Evolutionary conservation across 1,139 yeast species (phyloP), one percentile per base, ranked within the genome.

Genomic region (Groenewaldozyma auringiensis): DNA sequence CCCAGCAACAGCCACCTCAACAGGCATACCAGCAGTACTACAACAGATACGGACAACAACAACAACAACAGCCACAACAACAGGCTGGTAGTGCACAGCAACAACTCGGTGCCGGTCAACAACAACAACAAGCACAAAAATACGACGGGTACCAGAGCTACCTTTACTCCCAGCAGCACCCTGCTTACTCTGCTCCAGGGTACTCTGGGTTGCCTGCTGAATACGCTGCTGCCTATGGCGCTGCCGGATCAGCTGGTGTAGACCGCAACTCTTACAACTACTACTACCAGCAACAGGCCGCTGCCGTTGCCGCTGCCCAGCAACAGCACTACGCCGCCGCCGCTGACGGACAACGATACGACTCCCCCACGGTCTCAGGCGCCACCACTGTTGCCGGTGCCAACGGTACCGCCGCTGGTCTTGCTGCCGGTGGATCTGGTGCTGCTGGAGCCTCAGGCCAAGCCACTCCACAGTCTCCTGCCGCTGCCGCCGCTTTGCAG

Each of bases 381-480:
- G 36, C 32, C 38, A 38, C 40, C 14, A 8, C 36, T 33, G 31
- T 13, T 27, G 8, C 31, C 13, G 29, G 17, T 36, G 17, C 40
- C 31, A 41, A 35, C 20, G 42, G 18, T 21, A 45, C 44, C 29
- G 40, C 45, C 18, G 43, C 45, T 32, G 29, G 29, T 6, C 11
- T 25, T 6, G 6, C 29, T 8, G 43, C 48, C 33, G 49, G 46
- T 31, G 43, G 47, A 34, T 36, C 46, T 40, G 47, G 42, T 37
- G 46, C 54, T 13, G 54, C 51, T 37, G 57, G 57, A 29, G 52
- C 56, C 32, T 51, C 56, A 21, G n/a, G n/a, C n/a, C 49, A 57
- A 36, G 56, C 52, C 13, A 25, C 29, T 25, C 29, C 29, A 8
- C 45, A 42, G 43, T 47, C 57, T 18, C 50, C 58, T 37, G 56